Base-by-base conservation (phyloP, 2,329 filamentous ascomycete species). In the Penicillium sp. region DNA sequence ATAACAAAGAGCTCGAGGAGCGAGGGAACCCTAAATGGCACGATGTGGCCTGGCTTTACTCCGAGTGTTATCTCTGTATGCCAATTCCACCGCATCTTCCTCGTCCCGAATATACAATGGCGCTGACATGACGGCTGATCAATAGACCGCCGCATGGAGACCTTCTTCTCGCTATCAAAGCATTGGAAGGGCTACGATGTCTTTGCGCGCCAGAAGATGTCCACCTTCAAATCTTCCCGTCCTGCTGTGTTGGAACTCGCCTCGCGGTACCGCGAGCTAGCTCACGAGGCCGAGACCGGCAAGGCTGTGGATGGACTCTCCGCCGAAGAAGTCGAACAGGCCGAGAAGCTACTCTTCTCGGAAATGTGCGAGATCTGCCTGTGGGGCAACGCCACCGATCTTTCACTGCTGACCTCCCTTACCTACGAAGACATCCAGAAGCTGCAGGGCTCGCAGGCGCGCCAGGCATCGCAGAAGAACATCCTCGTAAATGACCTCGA, bases 401-500 rank as follows among this genome's bases (percentile, higher is more conserved):
- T 98, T 14, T 96, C 92, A 0, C 88, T 98, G 20, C 83, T 98
- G 57, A 96, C 93, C 0, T 92, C 89, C 68, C 84, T 97, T 57
- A 91, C 90, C 1, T 96, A 96, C 75, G 93, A 97, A 69, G 95
- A 98, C 71, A 96, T 99, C 65, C 94, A 98, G 79, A 96, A 96
- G 76, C 84, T 98, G 10, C 95, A 99, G 80, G 94, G 94, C 15
- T 88, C 90, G 7, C 84, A 93, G 69, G 92, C 94, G 12, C 86
- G 94, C 65, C 96, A 96, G 75, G 86, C 85, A 1, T 89, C 91
- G 1, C 92, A 98, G 79, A 88, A 91, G 78, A 98, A 98, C 73
- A 96, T 99, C 59, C 76, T 99, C 7, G 86, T 90, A 70, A 98
- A 98, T 74, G 90, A 99, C 73, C 83, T 97, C 5, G 83, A 83